Conservation (phyloP, 2,329 filamentous ascomycete species). For the Cylindrodendrum hubeiense region DNA sequence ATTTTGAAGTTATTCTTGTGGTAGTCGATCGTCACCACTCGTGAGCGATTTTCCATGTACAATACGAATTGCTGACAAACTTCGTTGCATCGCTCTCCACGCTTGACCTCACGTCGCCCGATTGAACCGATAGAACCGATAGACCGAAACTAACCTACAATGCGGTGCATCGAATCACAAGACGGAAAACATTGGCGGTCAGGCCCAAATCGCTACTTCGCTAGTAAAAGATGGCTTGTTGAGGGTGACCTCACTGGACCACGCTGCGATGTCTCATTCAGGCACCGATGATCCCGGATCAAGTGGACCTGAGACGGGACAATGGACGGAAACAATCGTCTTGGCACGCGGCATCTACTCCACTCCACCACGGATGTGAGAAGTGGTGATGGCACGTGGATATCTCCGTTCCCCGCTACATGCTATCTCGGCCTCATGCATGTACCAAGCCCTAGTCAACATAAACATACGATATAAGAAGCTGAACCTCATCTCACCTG, state of each 20-base stretch:
- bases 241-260: neutral
- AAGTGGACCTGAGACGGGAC: neutral
- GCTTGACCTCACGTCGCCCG: too few relatives aligned
- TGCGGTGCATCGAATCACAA: neutral
- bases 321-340: neutral
- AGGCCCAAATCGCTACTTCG: too few relatives aligned
- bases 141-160: neutral
- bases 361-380: neutral
- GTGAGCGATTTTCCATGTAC: constrained; percentile 33
- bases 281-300: neutral
- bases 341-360: neutral
- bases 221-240: neutral
- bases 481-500: neutral
- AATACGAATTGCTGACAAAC: constrained; percentile 13
- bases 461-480: constrained; percentile 6
- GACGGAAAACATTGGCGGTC: neutral
- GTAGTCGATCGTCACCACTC: neutral
- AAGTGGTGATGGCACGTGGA: constrained; percentile 18
- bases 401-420: constrained; percentile 1
- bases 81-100: neutral
- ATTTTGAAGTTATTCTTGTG: constrained; percentile 29
- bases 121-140: too few relatives aligned
- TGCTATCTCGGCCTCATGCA: constrained; percentile 7
- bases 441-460: neutral
- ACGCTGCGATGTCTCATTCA: neutral